Percentiles rank a stretch among this genome's conserved stretches.
Evolutionary conservation across 2,329 filamentous ascomycete species (phyloP).

Genomic region (Fusarium scirpi): DNA sequence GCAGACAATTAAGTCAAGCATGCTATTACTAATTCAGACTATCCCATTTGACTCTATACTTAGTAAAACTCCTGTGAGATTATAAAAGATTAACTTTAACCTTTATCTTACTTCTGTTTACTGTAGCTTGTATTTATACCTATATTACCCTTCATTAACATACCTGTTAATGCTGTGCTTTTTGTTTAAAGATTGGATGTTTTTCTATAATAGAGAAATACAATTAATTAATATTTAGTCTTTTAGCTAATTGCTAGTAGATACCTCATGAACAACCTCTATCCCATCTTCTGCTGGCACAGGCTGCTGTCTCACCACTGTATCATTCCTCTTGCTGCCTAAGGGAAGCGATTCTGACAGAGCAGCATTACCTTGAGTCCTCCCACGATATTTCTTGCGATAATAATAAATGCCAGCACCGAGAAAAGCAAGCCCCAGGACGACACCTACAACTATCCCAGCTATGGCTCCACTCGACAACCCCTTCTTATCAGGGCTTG

Average conservation of each 20-base stretch:
- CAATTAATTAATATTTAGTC: too few species aligned
- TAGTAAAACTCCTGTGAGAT: too few species aligned
- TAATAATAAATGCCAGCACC: neutral
- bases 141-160: too few species aligned
- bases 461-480: neutral
- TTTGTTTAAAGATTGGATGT: too few species aligned
- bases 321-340: fast-evolving
- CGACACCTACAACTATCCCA: neutral
- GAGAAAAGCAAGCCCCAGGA: fast-evolving
- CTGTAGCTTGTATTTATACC: too few species aligned
- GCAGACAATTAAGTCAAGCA: fast-evolving
- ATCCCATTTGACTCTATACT: too few species aligned
- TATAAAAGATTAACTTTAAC: too few species aligned
- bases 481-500: neutral
- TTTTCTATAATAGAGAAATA: too few species aligned
- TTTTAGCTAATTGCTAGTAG: too few species aligned
- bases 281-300: neutral
- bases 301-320: neutral
- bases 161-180: too few species aligned
- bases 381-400: neutral
- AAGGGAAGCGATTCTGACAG: neutral
- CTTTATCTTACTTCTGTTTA: too few species aligned
- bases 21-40: too few species aligned
- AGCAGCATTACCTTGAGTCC: neutral
- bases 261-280: neutral